Evolutionary conservation across 768 basidiomycete species (phyloP).

Genomic region (Phanerodontia chrysosporium): DNA sequence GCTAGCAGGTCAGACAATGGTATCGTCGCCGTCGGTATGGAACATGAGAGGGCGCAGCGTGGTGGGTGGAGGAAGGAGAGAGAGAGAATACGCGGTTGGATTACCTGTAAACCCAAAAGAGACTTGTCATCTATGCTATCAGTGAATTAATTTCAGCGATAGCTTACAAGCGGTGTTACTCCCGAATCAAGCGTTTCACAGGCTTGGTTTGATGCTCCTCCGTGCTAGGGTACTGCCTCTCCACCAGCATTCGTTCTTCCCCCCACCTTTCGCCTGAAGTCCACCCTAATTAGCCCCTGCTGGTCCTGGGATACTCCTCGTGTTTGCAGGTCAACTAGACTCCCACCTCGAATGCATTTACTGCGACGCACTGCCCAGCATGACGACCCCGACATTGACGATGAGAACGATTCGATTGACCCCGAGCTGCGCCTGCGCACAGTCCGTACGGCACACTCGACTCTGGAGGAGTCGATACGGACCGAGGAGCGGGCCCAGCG

Average conservation of each 20-base stretch:
- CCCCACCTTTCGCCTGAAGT: constrained; percentile 1
- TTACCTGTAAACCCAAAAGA: too few species aligned
- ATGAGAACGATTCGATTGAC: constrained; percentile 66
- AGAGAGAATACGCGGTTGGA: too few species aligned
- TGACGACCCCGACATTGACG: constrained; percentile 31
- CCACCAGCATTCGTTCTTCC: background rate
- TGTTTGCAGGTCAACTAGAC: constrained; percentile 19
- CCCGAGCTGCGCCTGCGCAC: constrained; percentile 84
- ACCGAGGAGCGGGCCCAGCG: constrained; percentile 68
- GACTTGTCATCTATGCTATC: background rate
- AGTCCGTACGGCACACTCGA: constrained; percentile 89
- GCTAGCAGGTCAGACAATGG: too few species aligned
- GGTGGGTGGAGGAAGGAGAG: too few species aligned
- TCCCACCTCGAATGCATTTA: constrained; percentile 30
- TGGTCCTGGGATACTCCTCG: constrained; percentile 24
- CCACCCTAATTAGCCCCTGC: constrained; percentile 23
- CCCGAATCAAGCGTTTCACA: background rate
- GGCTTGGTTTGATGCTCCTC: background rate
- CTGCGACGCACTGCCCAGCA: constrained; percentile 33
- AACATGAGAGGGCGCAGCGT: too few species aligned
- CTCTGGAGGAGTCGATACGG: constrained; percentile 81
- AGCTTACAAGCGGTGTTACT: background rate
- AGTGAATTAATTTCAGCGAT: background rate
- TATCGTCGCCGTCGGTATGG: too few species aligned
- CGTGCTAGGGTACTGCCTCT: background rate